Conservation (phyloP, 164 flowering plant species). For the Stephania yunnanensis region DNA sequence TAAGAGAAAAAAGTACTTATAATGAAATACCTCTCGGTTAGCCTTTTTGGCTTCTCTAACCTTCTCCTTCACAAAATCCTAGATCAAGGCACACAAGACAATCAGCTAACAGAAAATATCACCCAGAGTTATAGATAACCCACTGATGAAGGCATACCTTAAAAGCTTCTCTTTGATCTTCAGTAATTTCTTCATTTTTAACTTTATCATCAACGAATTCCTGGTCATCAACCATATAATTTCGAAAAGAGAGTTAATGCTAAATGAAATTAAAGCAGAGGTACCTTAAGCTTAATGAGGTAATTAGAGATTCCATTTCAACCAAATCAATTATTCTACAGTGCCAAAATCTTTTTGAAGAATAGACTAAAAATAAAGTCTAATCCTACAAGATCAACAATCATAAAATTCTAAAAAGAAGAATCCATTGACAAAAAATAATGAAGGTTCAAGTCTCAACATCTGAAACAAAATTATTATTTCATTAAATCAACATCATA, state of each 20-base stretch:
- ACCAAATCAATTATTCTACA: neutral
- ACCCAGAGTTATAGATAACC: neutral
- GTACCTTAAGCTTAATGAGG: neutral
- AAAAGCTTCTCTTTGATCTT: conserved; percentile 77
- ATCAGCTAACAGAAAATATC: neutral
- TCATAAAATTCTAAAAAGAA: too few relatives aligned
- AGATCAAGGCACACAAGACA: conserved; percentile 5
- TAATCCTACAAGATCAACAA: too few relatives aligned
- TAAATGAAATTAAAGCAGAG: neutral
- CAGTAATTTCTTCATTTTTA: conserved; percentile 54
- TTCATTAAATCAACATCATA: neutral
- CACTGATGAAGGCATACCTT: conserved; percentile 34
- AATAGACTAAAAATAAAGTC: too few relatives aligned
- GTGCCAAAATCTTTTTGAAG: too few relatives aligned
- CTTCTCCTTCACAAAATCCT: conserved; percentile 78
- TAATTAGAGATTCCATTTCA: neutral
- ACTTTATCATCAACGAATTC: conserved; percentile 67
- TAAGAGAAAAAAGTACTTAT: neutral
- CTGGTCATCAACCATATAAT: conserved; percentile 25
- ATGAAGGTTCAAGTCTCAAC: neutral
- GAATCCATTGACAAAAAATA: too few relatives aligned
- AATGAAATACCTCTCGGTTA: conserved; percentile 58
- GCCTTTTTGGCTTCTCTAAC: conserved; percentile 80
- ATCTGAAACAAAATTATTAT: neutral
- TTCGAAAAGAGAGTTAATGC: neutral